A percentile compares a stretch with the other conserved stretches of the same genome.
Conservation (phyloP, 257 asterid species). For the Solanum pennellii region DNA sequence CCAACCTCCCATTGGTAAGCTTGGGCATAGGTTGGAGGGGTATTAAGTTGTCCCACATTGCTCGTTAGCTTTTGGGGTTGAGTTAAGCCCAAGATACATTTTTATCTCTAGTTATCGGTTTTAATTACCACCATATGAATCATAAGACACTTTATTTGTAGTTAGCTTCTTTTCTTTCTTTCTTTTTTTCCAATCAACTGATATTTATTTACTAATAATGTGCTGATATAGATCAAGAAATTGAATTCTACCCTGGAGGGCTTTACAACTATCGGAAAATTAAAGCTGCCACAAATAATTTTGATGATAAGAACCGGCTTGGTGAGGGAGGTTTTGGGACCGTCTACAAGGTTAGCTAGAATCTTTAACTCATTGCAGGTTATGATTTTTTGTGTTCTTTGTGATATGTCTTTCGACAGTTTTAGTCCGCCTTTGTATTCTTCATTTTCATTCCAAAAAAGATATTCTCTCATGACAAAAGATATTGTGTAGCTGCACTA, state of each 20-base stretch:
- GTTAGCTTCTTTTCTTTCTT: neutral
- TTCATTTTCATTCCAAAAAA: neutral
- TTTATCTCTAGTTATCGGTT: neutral
- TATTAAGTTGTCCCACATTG: neutral
- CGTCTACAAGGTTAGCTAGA: neutral
- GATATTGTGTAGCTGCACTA: neutral
- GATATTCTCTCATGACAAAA: neutral
- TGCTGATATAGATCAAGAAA: neutral
- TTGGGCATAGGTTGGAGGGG: neutral
- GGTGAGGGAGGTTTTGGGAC: neutral
- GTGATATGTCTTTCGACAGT: neutral
- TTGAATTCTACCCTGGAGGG: neutral
- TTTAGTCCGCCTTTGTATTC: neutral
- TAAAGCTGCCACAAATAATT: neutral
- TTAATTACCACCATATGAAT: neutral
- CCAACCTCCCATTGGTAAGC: neutral
- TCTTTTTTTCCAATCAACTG: neutral
- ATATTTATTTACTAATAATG: neutral
- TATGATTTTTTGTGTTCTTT: neutral
- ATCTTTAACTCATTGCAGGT: neutral
- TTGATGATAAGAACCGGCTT: fast-evolving
- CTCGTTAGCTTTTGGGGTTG: neutral
- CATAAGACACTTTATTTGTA: neutral
- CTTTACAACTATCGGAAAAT: neutral
- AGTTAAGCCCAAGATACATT: neutral